Evolutionary conservation across 2,329 filamentous ascomycete species (phyloP).

Genomic region (Albifimbria verrucaria): DNA sequence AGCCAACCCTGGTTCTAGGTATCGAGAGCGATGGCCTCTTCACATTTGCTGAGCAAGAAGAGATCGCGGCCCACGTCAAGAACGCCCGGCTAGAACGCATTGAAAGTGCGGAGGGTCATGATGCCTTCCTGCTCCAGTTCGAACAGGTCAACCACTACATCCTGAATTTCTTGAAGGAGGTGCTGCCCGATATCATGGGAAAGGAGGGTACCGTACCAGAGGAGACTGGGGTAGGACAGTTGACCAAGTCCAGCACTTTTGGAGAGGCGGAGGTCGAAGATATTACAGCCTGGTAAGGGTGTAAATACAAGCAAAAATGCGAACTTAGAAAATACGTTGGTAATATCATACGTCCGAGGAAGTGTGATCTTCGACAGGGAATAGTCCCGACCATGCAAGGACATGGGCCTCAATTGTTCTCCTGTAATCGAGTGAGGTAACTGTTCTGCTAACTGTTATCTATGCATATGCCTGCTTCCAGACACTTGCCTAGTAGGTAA

Average conservation of each 20-base stretch:
- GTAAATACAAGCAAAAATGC: not conserved
- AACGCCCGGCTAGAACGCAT: constrained; percentile 79
- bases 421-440: too few species aligned
- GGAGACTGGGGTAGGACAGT: constrained; percentile 52
- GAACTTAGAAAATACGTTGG: not conserved
- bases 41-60: constrained; percentile 94
- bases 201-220: constrained; percentile 47
- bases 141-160: constrained; percentile 93
- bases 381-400: too few species aligned
- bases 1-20: constrained; percentile 86
- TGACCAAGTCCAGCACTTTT: constrained; percentile 87
- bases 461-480: too few species aligned
- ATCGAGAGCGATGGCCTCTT: constrained; percentile 96
- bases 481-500: too few species aligned
- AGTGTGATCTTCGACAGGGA: not conserved
- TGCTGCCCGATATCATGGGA: constrained; percentile 84
- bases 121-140: constrained; percentile 94
- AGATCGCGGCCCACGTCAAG: constrained; percentile 78
- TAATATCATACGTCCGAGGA: not conserved
- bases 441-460: too few species aligned
- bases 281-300: constrained; percentile 81
- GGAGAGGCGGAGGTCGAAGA: constrained; percentile 95
- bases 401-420: too few species aligned
- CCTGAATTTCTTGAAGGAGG: constrained; percentile 76
- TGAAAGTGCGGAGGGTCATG: constrained; percentile 91